Percentiles rank a stretch among this genome's conserved stretches.
These are phyloP conservation scores for Collariella sp. DNA, from an alignment of 495 filamentous ascomycete genomes.

Conservation along the genomic window DNA sequence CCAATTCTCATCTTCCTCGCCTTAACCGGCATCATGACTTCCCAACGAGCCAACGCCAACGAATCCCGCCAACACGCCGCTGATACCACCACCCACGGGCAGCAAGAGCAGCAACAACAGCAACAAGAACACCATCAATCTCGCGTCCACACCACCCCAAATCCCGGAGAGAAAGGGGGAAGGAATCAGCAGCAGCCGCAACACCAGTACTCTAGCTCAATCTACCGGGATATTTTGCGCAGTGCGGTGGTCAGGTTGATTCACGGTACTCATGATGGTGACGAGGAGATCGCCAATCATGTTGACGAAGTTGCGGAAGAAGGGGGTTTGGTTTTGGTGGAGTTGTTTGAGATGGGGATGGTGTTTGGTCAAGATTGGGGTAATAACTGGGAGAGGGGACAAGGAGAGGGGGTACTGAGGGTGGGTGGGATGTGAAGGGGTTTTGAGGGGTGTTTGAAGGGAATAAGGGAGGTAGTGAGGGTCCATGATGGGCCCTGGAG, in stretches of 20 bases:
- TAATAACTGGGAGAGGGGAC: neutral
- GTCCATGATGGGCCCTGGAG: no score
- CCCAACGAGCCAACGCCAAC: neutral
- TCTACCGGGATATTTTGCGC: no score
- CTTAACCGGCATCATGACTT: neutral
- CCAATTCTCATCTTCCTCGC: neutral
- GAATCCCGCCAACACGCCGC: neutral
- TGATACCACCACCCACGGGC: neutral
- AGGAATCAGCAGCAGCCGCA: no score
- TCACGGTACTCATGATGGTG: neutral
- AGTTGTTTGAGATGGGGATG: conserved; percentile 11
- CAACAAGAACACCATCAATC: no score
- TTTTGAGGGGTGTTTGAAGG: conserved; percentile 4
- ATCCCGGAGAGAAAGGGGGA: no score
- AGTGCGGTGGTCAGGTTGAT: no score
- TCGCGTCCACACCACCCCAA: no score
- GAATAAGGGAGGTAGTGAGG: no score
- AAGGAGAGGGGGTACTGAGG: neutral
- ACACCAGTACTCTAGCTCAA: no score
- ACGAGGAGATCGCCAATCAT: neutral
- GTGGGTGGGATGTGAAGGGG: neutral
- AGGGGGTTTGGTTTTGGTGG: conserved; percentile 9
- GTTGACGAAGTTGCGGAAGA: neutral
- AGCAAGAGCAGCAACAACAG: neutral
- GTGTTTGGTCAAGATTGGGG: neutral